Evolutionary conservation across 306 rosid species (phyloP).

Genomic region (Morella rubra): DNA sequence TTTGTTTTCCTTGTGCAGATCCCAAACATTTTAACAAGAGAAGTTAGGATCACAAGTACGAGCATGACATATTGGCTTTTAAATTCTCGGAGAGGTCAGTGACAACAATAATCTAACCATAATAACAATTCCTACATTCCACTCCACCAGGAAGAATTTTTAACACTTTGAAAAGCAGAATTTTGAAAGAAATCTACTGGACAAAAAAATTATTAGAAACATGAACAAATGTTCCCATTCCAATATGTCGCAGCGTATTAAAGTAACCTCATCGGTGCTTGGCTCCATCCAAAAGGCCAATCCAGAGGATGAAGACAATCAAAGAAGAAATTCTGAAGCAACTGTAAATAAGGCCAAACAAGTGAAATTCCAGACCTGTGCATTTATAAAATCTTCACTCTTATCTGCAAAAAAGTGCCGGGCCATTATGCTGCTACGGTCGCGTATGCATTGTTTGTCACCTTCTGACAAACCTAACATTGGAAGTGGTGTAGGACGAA

Average conservation of each 20-base stretch:
- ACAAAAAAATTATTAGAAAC: not conserved
- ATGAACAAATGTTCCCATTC: not conserved
- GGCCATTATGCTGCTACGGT: conserved; percentile 99
- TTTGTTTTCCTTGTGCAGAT: not conserved
- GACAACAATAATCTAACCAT: not conserved
- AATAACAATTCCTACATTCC: not conserved
- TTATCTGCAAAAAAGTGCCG: conserved; percentile 93
- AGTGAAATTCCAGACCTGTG: conserved; percentile 63
- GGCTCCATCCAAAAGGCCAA: conserved; percentile 3
- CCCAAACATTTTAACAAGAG: not conserved
- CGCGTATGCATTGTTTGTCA: conserved; percentile 91
- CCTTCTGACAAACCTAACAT: conserved; percentile 84
- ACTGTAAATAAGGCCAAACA: conserved; percentile 3
- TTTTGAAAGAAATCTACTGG: not conserved
- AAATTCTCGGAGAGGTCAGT: not conserved
- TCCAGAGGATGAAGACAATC: not conserved
- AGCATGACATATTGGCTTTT: not conserved
- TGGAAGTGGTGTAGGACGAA: conserved; percentile 84
- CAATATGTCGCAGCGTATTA: not conserved
- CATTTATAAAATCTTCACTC: conserved; percentile 84
- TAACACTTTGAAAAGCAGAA: not conserved
- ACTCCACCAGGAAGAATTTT: not conserved
- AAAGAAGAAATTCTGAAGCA: not conserved
- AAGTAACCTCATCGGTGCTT: not conserved
- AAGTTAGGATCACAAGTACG: not conserved